These are phyloP conservation scores for Cichorium intybus DNA, from an alignment of 140 eudicot species.

Conservation along the genomic window DNA sequence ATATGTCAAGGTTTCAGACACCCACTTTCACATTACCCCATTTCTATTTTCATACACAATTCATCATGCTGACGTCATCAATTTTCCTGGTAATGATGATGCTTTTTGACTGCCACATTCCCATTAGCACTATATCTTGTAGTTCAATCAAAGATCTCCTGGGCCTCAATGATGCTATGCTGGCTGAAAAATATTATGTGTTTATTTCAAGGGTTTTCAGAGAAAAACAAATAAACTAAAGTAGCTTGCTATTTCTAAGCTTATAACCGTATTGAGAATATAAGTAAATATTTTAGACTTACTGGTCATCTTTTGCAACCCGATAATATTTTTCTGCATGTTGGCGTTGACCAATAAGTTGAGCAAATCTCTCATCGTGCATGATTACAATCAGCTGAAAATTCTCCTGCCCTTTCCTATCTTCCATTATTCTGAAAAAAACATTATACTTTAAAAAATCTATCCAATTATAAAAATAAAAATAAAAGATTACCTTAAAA, in stretches of 20 bases:
- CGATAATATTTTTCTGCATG: slow-evolving; percentile 96
- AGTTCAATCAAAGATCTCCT: slow-evolving; percentile 80
- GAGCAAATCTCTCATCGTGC: slow-evolving; percentile 96
- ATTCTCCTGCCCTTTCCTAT: slow-evolving; percentile 95
- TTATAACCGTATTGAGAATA: not conserved
- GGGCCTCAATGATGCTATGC: slow-evolving; percentile 92
- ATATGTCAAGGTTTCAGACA: slow-evolving; percentile 2
- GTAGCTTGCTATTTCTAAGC: not conserved
- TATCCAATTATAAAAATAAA: no score
- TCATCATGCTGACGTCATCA: not conserved
- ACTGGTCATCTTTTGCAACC: slow-evolving; percentile 90
- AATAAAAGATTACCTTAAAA: slow-evolving; percentile 54
- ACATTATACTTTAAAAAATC: no score
- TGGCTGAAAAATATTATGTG: slow-evolving; percentile 86
- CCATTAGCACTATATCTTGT: slow-evolving; percentile 3
- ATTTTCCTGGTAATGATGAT: not conserved
- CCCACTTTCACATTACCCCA: not conserved
- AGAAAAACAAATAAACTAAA: not conserved
- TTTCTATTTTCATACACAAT: not conserved
- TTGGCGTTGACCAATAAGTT: slow-evolving; percentile 91
- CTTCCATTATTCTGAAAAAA: slow-evolving; percentile 82
- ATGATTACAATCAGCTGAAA: slow-evolving; percentile 93
- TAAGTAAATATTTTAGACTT: slow-evolving; percentile 31
- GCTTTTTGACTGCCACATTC: not conserved
- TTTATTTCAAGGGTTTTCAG: no score